A percentile compares a stretch with the other conserved stretches of the same genome.
Conservation (phyloP, 768 basidiomycete genomes). For the Boletus reticuloceps region DNA sequence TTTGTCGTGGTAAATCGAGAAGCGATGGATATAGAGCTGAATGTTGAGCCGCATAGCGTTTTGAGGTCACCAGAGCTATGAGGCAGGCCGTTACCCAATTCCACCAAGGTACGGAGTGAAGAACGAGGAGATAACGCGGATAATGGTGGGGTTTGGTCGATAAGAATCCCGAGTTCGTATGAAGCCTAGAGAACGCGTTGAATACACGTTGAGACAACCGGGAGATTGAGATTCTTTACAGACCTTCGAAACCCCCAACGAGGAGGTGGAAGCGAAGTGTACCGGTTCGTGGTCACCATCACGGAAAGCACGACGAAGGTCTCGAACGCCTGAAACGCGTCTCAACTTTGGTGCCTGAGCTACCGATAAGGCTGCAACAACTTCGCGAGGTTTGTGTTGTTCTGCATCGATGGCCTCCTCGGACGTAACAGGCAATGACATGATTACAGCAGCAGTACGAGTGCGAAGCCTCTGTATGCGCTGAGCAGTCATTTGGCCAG, state of each 20-base stretch:
- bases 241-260: constrained; percentile 17
- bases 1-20: constrained; percentile 15
- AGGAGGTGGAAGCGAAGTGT: constrained; percentile 6
- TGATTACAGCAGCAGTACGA: constrained; percentile 26
- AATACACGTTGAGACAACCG: background rate
- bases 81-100: background rate
- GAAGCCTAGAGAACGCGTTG: constrained; percentile 11
- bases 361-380: background rate
- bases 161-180: constrained; percentile 23
- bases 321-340: constrained; percentile 21
- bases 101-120: constrained; percentile 26
- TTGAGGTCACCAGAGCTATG: constrained; percentile 14
- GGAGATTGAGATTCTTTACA: background rate
- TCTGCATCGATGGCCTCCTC: constrained; percentile 12
- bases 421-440: constrained; percentile 27
- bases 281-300: constrained; percentile 3
- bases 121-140: constrained; percentile 17
- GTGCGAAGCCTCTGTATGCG: constrained; percentile 25
- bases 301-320: constrained; percentile 27
- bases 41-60: constrained; percentile 15
- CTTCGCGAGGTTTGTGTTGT: background rate
- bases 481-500: constrained; percentile 25
- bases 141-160: background rate
- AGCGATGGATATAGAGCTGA: constrained; percentile 20
- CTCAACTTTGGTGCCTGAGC: constrained; percentile 16